Evolutionary conservation across 257 asterid species (phyloP).

Genomic region (Lycium barbarum): DNA sequence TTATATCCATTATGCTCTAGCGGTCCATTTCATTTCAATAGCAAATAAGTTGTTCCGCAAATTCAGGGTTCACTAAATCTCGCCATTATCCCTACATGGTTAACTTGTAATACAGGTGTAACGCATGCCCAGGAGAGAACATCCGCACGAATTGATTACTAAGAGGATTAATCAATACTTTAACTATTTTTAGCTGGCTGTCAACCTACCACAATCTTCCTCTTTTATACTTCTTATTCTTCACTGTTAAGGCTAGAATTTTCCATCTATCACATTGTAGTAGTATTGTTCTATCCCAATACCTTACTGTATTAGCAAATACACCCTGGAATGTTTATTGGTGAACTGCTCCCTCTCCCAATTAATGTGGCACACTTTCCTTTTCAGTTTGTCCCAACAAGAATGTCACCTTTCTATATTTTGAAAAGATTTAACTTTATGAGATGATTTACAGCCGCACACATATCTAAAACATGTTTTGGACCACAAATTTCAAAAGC

Average conservation of each 20-base stretch:
- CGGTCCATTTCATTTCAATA: background rate
- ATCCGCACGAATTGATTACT: background rate
- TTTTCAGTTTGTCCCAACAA: too few relatives aligned
- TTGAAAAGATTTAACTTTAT: too few relatives aligned
- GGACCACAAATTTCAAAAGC: too few relatives aligned
- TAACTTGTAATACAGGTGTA: background rate
- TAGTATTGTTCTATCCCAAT: background rate
- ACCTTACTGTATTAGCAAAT: background rate
- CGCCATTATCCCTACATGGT: background rate
- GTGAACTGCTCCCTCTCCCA: background rate
- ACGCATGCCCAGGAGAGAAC: background rate
- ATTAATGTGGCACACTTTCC: too few relatives aligned
- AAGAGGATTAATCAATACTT: background rate
- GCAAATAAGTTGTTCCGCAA: background rate
- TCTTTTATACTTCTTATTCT: background rate
- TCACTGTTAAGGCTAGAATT: background rate
- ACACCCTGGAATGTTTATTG: background rate
- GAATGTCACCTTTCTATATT: too few relatives aligned
- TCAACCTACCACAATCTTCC: background rate
- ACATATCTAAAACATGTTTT: too few relatives aligned
- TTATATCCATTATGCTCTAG: too few relatives aligned
- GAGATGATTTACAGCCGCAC: too few relatives aligned
- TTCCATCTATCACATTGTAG: background rate
- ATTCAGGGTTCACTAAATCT: conserved; percentile 18
- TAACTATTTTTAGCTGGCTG: background rate